Conservation (phyloP, 768 basidiomycete genomes). For the Amanita exitialis region DNA sequence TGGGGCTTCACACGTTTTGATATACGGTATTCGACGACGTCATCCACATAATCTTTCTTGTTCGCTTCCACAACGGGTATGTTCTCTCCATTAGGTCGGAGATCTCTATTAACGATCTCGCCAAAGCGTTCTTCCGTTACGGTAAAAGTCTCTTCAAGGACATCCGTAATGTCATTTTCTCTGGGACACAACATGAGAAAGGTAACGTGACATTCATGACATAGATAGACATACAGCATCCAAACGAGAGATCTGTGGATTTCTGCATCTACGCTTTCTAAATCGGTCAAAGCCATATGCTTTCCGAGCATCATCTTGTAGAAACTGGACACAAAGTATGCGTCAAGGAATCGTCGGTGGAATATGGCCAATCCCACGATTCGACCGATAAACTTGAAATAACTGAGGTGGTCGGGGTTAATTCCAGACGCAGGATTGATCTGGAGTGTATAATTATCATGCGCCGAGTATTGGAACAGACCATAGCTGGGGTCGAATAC, state of each 20-base stretch:
- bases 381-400: conserved; percentile 77
- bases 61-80: conserved; percentile 63
- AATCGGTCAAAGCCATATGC: conserved; percentile 46
- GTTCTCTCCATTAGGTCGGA: conserved; percentile 51
- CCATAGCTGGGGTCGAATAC: conserved; percentile 79
- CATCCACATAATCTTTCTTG: conserved; percentile 71
- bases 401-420: conserved; percentile 69
- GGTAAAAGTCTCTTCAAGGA: conserved; percentile 66
- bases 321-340: conserved; percentile 72
- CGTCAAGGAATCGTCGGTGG: conserved; percentile 70
- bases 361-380: conserved; percentile 68
- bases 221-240: conserved; percentile 51
- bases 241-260: conserved; percentile 59
- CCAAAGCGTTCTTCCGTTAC: conserved; percentile 69
- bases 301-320: conserved; percentile 73
- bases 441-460: conserved; percentile 74
- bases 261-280: conserved; percentile 63
- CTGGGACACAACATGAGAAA: conserved; percentile 20
- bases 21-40: conserved; percentile 77
- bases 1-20: conserved; percentile 74
- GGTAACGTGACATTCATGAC: not conserved
- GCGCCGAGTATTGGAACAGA: conserved; percentile 72
- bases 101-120: conserved; percentile 56
- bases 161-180: conserved; percentile 67
- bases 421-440: conserved; percentile 71